phyloP scores from a whole-genome alignment of 2,329 filamentous ascomycete genomes.

The Davidsoniella eucalypti region DNA sequence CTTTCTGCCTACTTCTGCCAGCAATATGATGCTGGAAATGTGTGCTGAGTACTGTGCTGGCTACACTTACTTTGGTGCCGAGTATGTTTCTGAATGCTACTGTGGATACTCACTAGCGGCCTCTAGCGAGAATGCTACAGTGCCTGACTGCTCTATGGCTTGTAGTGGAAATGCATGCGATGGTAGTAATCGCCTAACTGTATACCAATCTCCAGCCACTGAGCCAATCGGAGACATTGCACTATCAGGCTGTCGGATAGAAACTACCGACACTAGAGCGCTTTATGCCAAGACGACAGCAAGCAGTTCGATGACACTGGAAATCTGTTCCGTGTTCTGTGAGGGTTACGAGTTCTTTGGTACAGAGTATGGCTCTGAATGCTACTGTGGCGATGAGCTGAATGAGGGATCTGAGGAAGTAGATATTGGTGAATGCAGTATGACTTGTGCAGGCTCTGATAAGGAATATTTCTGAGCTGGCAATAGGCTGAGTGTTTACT shows the following conservation, averaged over 20 bases:
- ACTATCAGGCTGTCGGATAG: conserved; percentile 23
- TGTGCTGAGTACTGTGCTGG: conserved; percentile 21
- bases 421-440: conserved; percentile 22
- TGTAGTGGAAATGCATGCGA: conserved; percentile 20
- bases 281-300: conserved; percentile 17
- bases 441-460: conserved; percentile 25
- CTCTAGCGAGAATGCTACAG: conserved; percentile 17
- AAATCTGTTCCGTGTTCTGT: conserved; percentile 20
- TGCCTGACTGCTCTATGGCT: conserved; percentile 21
- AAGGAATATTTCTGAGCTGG: conserved; percentile 25
- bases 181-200: conserved; percentile 20
- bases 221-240: conserved; percentile 20
- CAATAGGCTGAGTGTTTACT: conserved; percentile 23
- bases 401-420: conserved; percentile 18
- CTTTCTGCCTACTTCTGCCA: conserved; percentile 18
- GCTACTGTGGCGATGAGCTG: conserved; percentile 22
- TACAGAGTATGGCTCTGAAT: conserved; percentile 24
- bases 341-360: conserved; percentile 20
- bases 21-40: conserved; percentile 21
- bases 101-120: conserved; percentile 20
- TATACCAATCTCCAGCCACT: conserved; percentile 19
- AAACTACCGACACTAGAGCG: conserved; percentile 21
- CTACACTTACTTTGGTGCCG: conserved; percentile 26
- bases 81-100: conserved; percentile 24
- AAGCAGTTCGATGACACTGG: conserved; percentile 20